A percentile compares a stretch with the other conserved stretches of the same genome.
phyloP scores from a whole-genome alignment of 2,329 filamentous ascomycete species.

The Colletotrichum ledebouriae region DNA sequence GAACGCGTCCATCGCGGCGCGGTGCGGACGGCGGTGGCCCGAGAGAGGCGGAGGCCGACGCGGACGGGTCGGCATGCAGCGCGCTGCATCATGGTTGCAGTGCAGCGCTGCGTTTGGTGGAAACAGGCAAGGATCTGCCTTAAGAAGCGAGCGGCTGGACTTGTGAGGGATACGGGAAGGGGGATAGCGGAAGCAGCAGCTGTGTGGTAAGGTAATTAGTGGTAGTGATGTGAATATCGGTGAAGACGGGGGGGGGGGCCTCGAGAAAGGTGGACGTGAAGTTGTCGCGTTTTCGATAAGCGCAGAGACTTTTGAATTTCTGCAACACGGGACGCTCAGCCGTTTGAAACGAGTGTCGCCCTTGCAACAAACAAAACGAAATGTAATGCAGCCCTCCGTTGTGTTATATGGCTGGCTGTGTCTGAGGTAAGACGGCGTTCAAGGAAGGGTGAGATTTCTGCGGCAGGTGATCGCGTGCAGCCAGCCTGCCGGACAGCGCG shows the following conservation, averaged over 20 bases:
- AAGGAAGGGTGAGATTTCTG: constrained; percentile 15
- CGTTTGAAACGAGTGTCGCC: not conserved
- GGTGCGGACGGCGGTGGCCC: not conserved
- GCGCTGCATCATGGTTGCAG: constrained; percentile 28
- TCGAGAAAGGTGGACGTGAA: no score
- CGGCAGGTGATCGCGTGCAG: constrained; percentile 34
- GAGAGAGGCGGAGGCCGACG: constrained; percentile 9
- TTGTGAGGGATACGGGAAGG: not conserved
- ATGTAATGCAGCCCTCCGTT: not conserved
- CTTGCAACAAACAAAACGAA: constrained; percentile 3
- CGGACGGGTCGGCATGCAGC: constrained; percentile 24
- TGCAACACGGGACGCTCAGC: constrained; percentile 1
- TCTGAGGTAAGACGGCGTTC: constrained; percentile 20
- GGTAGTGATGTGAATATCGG: not conserved
- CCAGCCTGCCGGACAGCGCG: no score
- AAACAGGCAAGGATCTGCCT: constrained; percentile 1
- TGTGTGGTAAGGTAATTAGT: not conserved
- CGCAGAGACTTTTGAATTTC: not conserved
- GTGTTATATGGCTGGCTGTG: not conserved
- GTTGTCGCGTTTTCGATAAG: not conserved
- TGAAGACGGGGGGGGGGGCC: no score
- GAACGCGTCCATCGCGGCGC: constrained; percentile 27
- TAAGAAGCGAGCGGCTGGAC: not conserved
- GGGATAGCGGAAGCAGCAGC: not conserved
- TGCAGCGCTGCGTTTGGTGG: not conserved